These are phyloP conservation scores for Sanguinoderma infundibulare DNA, from an alignment of 1,284 basidiomycete genomes.

Conservation along the genomic window DNA sequence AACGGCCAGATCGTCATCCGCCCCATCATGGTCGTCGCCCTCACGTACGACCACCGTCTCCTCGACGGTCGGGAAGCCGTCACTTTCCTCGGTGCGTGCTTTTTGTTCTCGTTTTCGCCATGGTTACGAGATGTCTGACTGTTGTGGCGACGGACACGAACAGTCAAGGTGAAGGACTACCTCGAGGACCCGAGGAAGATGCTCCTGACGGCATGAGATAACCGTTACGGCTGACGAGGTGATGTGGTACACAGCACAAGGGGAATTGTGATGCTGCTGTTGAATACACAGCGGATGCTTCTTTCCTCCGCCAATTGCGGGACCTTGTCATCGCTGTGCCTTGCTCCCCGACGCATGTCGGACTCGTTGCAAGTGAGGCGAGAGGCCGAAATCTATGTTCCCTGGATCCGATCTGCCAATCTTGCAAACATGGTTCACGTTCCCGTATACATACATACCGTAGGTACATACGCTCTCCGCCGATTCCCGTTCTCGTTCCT, in stretches of 20 bases:
- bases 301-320: neutral
- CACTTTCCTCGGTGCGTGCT: conserved; percentile 92
- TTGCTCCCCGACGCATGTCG: neutral
- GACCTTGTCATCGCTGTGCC: neutral
- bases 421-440: neutral
- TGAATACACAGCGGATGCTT: neutral
- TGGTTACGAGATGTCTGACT: neutral
- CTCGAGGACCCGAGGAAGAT: conserved; percentile 72
- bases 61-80: conserved; percentile 97
- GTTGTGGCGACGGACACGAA: neutral
- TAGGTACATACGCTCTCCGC: conserved; percentile 1
- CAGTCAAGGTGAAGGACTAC: conserved; percentile 75
- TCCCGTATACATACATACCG: neutral
- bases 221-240: neutral
- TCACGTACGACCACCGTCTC: conserved; percentile 96
- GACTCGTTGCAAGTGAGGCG: too few species aligned
- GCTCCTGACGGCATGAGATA: conserved; percentile 44
- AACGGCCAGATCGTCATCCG: conserved; percentile 95
- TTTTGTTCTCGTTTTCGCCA: conserved; percentile 19
- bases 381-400: neutral
- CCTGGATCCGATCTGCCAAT: neutral
- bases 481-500: neutral
- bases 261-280: neutral
- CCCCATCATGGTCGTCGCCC: conserved; percentile 94
- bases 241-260: neutral